Evolutionary conservation across 495 filamentous ascomycete genomes (phyloP), one percentile per base, ranked within the genome.

Genomic region (Baudoinia panamericana): DNA sequence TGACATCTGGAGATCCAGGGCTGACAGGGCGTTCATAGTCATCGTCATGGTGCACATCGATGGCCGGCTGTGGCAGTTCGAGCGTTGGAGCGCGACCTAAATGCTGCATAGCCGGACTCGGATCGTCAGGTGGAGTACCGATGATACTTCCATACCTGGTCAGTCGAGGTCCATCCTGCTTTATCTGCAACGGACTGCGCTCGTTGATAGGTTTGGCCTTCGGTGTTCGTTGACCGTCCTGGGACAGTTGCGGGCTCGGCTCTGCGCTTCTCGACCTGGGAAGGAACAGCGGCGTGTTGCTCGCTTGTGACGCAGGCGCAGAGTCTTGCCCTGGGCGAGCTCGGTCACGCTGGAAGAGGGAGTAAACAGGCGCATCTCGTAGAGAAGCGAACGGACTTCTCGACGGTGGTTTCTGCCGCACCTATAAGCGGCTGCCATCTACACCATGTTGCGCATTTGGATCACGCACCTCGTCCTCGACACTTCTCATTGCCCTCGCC

Each of bases 111-210:
- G 15, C 28, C 2, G 38, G 31, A 13, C 18, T 36, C 4, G n/a
- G 5, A 8, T 45, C 26, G 13, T 35, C 41, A n/a, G 75, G 74
- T 0, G 80, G 78, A 10, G 76, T 75, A 2, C 71, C 66, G 4
- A 76, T 60, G 36, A 92, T 81, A 57, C 83, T 88, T 15, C 84
- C 84, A 71, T 90, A 92, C 41, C 60, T 56, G 16, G 59, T 58
- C 25, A 60, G 59, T 61, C 42, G 36, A 51, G 58, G 40, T 16
- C 36, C 41, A 1, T 32, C 33, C 10, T 30, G 16, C 4, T 42
- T n/a, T n/a, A 23, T 35, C 11, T 36, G 51, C 26, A 59, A 41
- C 2, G 58, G 56, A 45, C 35, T 41, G 18, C 42, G 42, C 37
- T 50, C 47, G 20, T 41, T 36, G 12, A 40, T 26, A 3, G 26